Base-by-base conservation (phyloP, 2,329 filamentous ascomycete genomes). In the Sporothrix sp. region DNA sequence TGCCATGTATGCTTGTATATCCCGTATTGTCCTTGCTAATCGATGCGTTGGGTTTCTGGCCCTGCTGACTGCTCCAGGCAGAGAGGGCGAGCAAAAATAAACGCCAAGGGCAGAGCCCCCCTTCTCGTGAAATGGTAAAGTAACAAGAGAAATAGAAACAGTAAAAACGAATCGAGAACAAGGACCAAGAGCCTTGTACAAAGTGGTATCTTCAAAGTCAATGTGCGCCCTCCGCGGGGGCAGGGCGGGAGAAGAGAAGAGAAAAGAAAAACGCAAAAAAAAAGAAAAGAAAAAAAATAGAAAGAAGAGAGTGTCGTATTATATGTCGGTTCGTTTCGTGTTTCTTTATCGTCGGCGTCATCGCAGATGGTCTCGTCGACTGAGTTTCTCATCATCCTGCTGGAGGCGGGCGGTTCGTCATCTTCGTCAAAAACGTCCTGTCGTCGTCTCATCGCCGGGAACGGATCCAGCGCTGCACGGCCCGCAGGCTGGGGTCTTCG, bases 381-480 rank as follows among this genome's bases (percentile, higher is more conserved):
- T 28, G 32, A 28, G 16, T 52, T 35, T 14, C 18, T 35, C 11
- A 4, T 27, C 37, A 23, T 40, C 21, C n/a, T n/a, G 20, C 10
- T 32, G 3, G 21, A 3, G 10, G 20, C n/a, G 40, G 9, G 28
- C 3, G 20, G 9, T 4, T n/a, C n/a, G 23, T 37, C 14, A 5
- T 25, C 27, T 7, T 14, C 20, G 44, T 25, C 4, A 23, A n/a
- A n/a, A n/a, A n/a, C n/a, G n/a, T 28, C 10, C 38, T 50, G 51
- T 46, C 35, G 35, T 33, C 18, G 25, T 21, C 18, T 54, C 42
- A 55, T n/a, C 60, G 65, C 48, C 69, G 66, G 49, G 68, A 68
- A 51, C 73, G 71, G 48, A 82, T 64, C 79, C 79, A 83, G 63
- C 76, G 72, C 61, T 76, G 71, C 52, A 82, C 73, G 44, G 71